These are phyloP conservation scores for Tuber indicum DNA, from an alignment of 495 filamentous ascomycete genomes.

Conservation along the genomic window DNA sequence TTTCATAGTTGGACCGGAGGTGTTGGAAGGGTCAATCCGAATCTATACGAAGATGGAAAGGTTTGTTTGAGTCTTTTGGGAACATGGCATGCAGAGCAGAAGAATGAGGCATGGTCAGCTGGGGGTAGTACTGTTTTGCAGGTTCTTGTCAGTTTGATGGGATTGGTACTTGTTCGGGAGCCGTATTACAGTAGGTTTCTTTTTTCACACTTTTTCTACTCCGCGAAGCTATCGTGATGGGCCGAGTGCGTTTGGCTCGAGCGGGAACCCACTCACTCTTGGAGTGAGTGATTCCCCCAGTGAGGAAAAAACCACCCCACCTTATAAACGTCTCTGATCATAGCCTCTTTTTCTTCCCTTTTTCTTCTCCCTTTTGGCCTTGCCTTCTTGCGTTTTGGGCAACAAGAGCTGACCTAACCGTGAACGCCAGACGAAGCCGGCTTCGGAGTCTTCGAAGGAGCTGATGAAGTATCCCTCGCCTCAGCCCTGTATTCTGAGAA, in stretches of 20 bases:
- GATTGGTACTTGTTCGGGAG: slow-evolving; percentile 54
- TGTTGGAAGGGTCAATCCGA: slow-evolving; percentile 54
- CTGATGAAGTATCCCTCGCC: slow-evolving; percentile 47
- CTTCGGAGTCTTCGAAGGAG: slow-evolving; percentile 48
- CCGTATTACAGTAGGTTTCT: slow-evolving; percentile 56
- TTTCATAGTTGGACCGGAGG: slow-evolving; percentile 56
- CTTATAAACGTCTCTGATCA: slow-evolving; percentile 37
- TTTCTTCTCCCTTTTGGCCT: neutral
- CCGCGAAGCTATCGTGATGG: slow-evolving; percentile 29
- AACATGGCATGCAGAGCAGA: slow-evolving; percentile 53
- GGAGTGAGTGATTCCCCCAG: slow-evolving; percentile 38
- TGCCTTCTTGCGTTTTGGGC: neutral
- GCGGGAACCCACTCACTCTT: slow-evolving; percentile 36
- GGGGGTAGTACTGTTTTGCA: slow-evolving; percentile 51
- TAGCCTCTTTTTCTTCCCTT: neutral
- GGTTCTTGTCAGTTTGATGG: slow-evolving; percentile 56
- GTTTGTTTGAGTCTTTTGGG: slow-evolving; percentile 57
- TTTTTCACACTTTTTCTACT: slow-evolving; percentile 5
- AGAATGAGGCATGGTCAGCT: slow-evolving; percentile 53
- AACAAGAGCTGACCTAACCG: slow-evolving; percentile 8
- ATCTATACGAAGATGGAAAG: slow-evolving; percentile 57
- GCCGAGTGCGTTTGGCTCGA: slow-evolving; percentile 57
- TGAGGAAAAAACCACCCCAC: slow-evolving; percentile 55
- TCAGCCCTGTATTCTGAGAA: slow-evolving; percentile 53
- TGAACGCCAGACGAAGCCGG: slow-evolving; percentile 53